Conservation (phyloP, 768 basidiomycete genomes). For the Mycena albidolilacea region DNA sequence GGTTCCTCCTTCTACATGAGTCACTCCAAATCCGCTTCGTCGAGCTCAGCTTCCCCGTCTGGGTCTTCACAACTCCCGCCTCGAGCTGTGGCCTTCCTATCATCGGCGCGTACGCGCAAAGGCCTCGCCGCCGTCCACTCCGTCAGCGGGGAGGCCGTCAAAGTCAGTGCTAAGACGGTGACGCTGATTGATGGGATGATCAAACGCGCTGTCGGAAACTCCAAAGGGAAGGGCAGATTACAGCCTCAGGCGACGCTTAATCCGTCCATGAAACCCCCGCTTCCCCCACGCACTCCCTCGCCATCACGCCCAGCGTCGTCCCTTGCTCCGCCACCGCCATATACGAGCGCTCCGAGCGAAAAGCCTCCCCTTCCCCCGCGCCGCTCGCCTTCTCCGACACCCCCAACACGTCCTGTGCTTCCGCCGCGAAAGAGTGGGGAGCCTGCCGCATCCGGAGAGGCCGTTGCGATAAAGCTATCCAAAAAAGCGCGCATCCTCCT, state of each 20-base stretch:
- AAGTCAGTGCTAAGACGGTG: conserved; percentile 75
- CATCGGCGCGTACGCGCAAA: conserved; percentile 70
- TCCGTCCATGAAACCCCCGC: conserved; percentile 37
- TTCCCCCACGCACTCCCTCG: conserved; percentile 41
- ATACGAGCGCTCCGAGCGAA: conserved; percentile 26
- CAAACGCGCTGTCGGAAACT: conserved; percentile 67
- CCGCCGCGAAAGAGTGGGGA: conserved; percentile 47
- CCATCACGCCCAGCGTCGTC: conserved; percentile 35
- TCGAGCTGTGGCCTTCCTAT: conserved; percentile 69
- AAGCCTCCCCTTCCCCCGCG: conserved; percentile 44
- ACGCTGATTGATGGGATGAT: conserved; percentile 73
- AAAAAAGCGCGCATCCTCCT: conserved; percentile 67
- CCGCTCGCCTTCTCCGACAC: conserved; percentile 47
- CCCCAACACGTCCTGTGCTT: conserved; percentile 52
- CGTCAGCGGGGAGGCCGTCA: conserved; percentile 75
- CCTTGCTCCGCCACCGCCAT: conserved; percentile 36
- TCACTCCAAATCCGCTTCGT: conserved; percentile 62
- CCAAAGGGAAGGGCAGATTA: conserved; percentile 46
- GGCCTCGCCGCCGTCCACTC: conserved; percentile 74
- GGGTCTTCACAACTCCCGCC: conserved; percentile 46
- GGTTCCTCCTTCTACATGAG: conserved; percentile 76
- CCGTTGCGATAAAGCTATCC: conserved; percentile 47
- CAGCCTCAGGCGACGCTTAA: conserved; percentile 1
- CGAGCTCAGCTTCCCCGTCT: conserved; percentile 39
- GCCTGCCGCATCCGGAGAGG: conserved; percentile 8